Evolutionary conservation across 1,139 yeast species (phyloP).

Genomic region (Taphrina communis): DNA sequence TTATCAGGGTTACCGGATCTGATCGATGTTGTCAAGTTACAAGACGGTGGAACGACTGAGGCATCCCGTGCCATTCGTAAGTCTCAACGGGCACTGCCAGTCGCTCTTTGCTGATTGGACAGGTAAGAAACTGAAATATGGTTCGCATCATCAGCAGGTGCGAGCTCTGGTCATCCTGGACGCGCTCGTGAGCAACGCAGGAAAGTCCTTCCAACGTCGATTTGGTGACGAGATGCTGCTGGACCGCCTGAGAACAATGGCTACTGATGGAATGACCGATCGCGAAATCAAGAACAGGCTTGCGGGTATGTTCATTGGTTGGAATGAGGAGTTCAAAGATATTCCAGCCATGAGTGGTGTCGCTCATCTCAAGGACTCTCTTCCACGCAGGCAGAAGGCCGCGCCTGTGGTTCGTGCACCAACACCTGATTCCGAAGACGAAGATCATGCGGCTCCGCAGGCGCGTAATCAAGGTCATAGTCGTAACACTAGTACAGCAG

Average conservation of each 20-base stretch:
- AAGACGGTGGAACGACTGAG: slow-evolving; percentile 36
- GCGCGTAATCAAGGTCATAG: slow-evolving; percentile 29
- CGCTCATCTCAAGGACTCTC: slow-evolving; percentile 57
- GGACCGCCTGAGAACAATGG: slow-evolving; percentile 67
- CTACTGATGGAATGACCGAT: slow-evolving; percentile 56
- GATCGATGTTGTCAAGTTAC: slow-evolving; percentile 56
- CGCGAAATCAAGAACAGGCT: slow-evolving; percentile 58
- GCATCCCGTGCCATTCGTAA: slow-evolving; percentile 38
- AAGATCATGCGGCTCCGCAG: slow-evolving; percentile 44
- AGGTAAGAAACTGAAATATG: slow-evolving; percentile 86
- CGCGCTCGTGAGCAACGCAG: slow-evolving; percentile 77
- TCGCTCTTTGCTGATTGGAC: background rate
- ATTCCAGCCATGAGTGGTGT: slow-evolving; percentile 61
- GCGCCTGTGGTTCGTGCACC: slow-evolving; percentile 40
- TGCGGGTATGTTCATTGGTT: slow-evolving; percentile 62
- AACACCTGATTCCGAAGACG: slow-evolving; percentile 49
- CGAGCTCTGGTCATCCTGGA: slow-evolving; percentile 75
- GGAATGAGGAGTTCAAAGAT: slow-evolving; percentile 65
- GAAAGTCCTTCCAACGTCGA: slow-evolving; percentile 51
- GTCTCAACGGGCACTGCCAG: background rate
- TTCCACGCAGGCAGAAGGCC: slow-evolving; percentile 51
- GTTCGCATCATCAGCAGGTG: slow-evolving; percentile 64
- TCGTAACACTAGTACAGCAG: slow-evolving; percentile 30
- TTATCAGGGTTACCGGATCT: slow-evolving; percentile 56
- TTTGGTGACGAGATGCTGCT: slow-evolving; percentile 75